These are phyloP conservation scores for Geotrichum fermentans DNA, from an alignment of 1,139 yeast species.

Conservation along the genomic window DNA sequence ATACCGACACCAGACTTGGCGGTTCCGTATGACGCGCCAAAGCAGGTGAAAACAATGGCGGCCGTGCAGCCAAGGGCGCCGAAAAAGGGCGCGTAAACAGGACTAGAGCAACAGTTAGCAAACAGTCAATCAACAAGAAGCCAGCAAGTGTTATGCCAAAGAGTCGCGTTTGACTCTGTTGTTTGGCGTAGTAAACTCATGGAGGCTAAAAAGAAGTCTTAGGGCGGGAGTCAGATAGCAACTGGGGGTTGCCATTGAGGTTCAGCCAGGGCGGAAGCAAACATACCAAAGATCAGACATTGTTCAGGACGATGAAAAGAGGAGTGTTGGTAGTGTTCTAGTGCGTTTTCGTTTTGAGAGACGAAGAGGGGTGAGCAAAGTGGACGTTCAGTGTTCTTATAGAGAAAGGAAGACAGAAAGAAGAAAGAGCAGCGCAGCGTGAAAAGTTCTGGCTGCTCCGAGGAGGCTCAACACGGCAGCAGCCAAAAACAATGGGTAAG, in stretches of 20 bases:
- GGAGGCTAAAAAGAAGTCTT: not conserved
- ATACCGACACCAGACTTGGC: conserved; percentile 98
- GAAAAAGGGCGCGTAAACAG: conserved; percentile 87
- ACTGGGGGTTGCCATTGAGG: not conserved
- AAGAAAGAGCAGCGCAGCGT: no score
- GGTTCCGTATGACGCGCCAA: conserved; percentile 96
- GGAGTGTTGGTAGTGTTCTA: no score
- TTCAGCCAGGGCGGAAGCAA: no score
- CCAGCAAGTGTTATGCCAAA: not conserved
- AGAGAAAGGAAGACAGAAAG: no score
- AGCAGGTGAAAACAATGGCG: conserved; percentile 93
- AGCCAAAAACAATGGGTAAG: no score
- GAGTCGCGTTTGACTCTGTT: not conserved
- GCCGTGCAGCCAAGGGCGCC: conserved; percentile 99
- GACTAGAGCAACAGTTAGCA: conserved; percentile 42
- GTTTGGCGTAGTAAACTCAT: not conserved
- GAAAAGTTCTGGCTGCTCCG: no score
- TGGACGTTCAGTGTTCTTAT: no score
- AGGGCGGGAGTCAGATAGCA: not conserved
- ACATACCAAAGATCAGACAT: conserved; percentile 24
- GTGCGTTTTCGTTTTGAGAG: no score
- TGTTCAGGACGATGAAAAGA: no score
- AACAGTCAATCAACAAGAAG: not conserved
- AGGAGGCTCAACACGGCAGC: no score
- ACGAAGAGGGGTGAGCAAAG: no score